Evolutionary conservation across 352 stramenopile species (phyloP), one percentile per base, ranked within the genome.

Genomic region (Discostella stelligera): DNA sequence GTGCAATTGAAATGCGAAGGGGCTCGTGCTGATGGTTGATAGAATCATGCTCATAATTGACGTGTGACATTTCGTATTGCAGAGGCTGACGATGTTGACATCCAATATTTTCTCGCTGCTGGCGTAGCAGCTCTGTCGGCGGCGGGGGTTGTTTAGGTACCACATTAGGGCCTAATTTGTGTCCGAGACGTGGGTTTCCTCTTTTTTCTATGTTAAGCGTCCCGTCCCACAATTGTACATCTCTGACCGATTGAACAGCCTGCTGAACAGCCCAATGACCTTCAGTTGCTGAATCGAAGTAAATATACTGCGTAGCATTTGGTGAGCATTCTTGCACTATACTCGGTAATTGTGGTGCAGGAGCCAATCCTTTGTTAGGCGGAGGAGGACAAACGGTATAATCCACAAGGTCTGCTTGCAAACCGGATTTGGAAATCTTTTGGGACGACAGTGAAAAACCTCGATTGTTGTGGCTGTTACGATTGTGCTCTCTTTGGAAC

Each of bases 251-350:
- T 63, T 77, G 61, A 54, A 91, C 69, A 27, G 85, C 82, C 30
- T 89, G 71, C 27, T 86, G 71, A 8, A 91, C 67, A 18, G 73
- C 60, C 66, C 60, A 76, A 44, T 76, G 64, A 9, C 66, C 66
- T 50, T 63, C 14, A 23, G 54, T 56, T 14, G 30, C 62, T 25
- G 54, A 67, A 60, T 80, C 50, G 0, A 80, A 25, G 16, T 59
- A 68, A 14, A 76, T 25, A 55, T 71, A 71, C 49, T 75, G 66
- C 20, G 67, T 50, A 13, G 59, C 20, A 37, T 64, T 59, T 44
- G 67, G 73, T 4, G 49, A 39, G 14, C 23, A 23, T 41, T 65
- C 56, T 52, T 64, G 59, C 13, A 80, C 60, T n/a, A 61, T 67
- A n/a, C 39, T 73, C 9, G 73, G 59, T 5, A 80, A 76, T 11